phyloP scores from a whole-genome alignment of 176 grass and related monocot genomes.

The Avena sativa region DNA sequence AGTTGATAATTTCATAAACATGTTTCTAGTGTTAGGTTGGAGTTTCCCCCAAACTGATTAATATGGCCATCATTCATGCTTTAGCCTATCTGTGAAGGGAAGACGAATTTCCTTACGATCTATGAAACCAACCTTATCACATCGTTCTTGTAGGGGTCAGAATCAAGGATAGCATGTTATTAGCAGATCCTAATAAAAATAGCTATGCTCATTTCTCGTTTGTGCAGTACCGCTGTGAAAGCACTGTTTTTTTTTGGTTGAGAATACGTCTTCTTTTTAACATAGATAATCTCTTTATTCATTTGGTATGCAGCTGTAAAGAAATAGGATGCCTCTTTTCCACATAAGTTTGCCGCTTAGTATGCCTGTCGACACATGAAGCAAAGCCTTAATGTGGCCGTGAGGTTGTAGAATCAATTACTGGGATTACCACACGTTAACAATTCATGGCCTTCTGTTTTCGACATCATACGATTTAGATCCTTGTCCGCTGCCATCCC shows the following conservation, averaged over 20 bases:
- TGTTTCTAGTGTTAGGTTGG: background rate
- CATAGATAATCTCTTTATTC: background rate
- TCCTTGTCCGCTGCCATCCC: background rate
- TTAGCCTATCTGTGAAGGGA: background rate
- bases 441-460: background rate
- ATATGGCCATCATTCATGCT: background rate
- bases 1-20: conserved; percentile 11
- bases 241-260: background rate
- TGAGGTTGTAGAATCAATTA: background rate
- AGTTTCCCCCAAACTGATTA: background rate
- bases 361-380: background rate
- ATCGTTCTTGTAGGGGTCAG: background rate
- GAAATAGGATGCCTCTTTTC: conserved; percentile 12
- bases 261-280: background rate
- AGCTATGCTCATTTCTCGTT: background rate
- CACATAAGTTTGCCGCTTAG: background rate
- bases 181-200: background rate
- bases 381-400: background rate
- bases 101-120: background rate
- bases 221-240: background rate
- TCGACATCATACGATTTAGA: background rate
- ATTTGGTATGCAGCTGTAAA: background rate
- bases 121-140: background rate
- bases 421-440: background rate
- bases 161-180: background rate